phyloP scores from a whole-genome alignment of 192 early-diverging fungal species.

The Rhizophagus prolifer region DNA sequence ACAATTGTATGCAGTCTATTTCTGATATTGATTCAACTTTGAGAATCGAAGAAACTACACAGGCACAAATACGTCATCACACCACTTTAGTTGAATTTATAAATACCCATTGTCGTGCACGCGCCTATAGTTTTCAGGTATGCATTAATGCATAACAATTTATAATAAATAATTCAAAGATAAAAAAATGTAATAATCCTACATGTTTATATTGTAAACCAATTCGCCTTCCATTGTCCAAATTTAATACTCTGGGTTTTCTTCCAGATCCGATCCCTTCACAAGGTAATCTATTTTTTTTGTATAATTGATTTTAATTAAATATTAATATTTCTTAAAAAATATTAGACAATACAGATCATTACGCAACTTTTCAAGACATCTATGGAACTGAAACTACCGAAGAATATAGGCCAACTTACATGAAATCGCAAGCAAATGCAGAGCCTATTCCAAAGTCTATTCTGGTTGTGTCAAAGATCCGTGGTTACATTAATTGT shows the following conservation, averaged over 20 bases:
- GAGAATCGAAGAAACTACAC: not conserved
- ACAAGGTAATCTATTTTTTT: not conserved
- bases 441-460: not conserved
- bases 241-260: not conserved
- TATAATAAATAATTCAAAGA: not conserved
- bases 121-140: not conserved
- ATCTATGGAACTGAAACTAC: not conserved
- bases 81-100: not conserved
- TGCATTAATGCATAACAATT: not conserved
- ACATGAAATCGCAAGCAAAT: not conserved
- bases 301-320: too few relatives aligned
- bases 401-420: not conserved
- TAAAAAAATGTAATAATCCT: not conserved
- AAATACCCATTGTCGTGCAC: not conserved
- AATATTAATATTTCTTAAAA: not conserved
- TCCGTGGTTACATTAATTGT: too few relatives aligned
- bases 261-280: not conserved
- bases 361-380: not conserved
- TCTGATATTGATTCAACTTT: not conserved
- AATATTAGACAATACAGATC: not conserved
- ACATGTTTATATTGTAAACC: too few relatives aligned
- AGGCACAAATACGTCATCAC: not conserved
- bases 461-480: too few relatives aligned
- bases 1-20: not conserved
- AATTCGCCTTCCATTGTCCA: too few relatives aligned